These are phyloP conservation scores for Botrytis aclada DNA, from an alignment of 2,329 filamentous ascomycete species.

Conservation along the genomic window DNA sequence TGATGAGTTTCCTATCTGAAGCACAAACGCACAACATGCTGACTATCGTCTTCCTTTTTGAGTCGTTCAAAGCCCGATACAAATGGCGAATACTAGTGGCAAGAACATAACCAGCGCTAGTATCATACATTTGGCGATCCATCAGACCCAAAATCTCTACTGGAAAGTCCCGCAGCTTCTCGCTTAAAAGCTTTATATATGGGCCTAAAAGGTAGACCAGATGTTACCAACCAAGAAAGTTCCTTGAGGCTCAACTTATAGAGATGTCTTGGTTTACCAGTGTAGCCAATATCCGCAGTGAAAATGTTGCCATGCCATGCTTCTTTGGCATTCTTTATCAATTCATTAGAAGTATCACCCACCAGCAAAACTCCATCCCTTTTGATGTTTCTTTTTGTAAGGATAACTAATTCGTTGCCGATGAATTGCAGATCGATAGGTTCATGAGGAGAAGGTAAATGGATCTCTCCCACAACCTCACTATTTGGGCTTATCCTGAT, in stretches of 20 bases:
- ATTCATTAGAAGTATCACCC: background rate
- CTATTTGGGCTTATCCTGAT: background rate
- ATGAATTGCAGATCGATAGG: background rate
- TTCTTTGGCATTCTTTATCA: background rate
- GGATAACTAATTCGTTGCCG: background rate
- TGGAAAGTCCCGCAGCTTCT: too few species aligned
- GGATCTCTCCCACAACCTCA: background rate
- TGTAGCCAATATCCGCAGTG: too few species aligned
- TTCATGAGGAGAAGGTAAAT: background rate
- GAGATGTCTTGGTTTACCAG: background rate
- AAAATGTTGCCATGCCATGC: background rate
- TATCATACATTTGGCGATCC: background rate
- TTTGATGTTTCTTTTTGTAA: background rate
- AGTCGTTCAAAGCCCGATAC: background rate
- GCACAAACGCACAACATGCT: background rate
- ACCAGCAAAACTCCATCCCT: background rate
- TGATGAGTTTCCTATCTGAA: background rate
- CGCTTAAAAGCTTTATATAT: too few species aligned
- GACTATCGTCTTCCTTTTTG: background rate
- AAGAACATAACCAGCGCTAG: background rate
- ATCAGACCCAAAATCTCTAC: accelerated
- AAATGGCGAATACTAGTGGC: background rate
- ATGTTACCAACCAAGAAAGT: background rate
- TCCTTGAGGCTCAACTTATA: background rate
- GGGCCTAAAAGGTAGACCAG: background rate